These are phyloP conservation scores for Amanita exitialis DNA, from an alignment of 768 basidiomycete genomes.

Conservation along the genomic window DNA sequence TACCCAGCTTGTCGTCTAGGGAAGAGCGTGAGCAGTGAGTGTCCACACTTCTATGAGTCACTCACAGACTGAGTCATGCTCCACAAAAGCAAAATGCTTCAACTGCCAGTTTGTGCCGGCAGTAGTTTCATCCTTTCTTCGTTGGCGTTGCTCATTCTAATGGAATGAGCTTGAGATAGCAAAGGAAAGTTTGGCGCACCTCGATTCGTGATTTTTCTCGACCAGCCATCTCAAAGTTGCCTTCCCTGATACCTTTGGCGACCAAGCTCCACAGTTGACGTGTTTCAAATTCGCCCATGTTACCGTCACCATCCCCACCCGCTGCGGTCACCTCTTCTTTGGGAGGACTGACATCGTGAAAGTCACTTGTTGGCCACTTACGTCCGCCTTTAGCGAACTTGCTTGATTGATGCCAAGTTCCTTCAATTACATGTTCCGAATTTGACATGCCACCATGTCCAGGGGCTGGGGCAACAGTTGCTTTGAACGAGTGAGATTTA, in stretches of 20 bases:
- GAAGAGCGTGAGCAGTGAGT: background rate
- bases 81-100: slow-evolving; percentile 67
- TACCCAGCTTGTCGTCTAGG: slow-evolving; percentile 59
- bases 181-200: slow-evolving; percentile 30
- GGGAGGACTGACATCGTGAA: slow-evolving; percentile 67
- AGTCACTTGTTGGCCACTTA: slow-evolving; percentile 29
- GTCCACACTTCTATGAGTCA: slow-evolving; percentile 6
- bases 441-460: slow-evolving; percentile 22
- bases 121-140: slow-evolving; percentile 70
- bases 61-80: slow-evolving; percentile 66
- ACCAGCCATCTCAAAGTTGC: slow-evolving; percentile 88
- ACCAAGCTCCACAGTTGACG: slow-evolving; percentile 78
- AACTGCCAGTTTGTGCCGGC: slow-evolving; percentile 65
- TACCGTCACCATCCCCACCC: slow-evolving; percentile 42
- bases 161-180: background rate
- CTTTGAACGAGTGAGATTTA: slow-evolving; percentile 90
- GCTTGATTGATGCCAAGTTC: slow-evolving; percentile 69
- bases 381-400: slow-evolving; percentile 31
- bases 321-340: slow-evolving; percentile 70
- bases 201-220: slow-evolving; percentile 87
- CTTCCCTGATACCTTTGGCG: slow-evolving; percentile 82
- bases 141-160: slow-evolving; percentile 89
- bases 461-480: slow-evolving; percentile 49
- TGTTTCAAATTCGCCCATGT: slow-evolving; percentile 80
- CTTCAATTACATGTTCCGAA: slow-evolving; percentile 53